These are phyloP conservation scores for Arachis monticola DNA, from an alignment of 331 rosid genomes.

Conservation along the genomic window DNA sequence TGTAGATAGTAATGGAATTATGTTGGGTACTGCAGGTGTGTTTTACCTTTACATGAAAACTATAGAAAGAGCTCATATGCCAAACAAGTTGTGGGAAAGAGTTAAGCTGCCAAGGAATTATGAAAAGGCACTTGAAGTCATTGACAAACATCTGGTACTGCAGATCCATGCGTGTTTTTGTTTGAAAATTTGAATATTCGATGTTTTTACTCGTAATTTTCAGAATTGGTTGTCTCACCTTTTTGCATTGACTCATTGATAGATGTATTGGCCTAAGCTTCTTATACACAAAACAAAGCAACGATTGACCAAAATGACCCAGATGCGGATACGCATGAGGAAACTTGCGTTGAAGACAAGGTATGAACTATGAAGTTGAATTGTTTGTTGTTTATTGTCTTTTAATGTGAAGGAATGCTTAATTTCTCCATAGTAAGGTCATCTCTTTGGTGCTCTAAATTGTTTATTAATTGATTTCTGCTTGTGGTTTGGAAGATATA, in stretches of 20 bases:
- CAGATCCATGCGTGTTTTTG: neutral
- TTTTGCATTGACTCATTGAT: slow-evolving; percentile 35
- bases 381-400: slow-evolving; percentile 28
- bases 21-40: slow-evolving; percentile 65
- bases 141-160: slow-evolving; percentile 57
- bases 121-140: slow-evolving; percentile 59
- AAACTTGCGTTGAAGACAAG: slow-evolving; percentile 93
- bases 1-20: slow-evolving; percentile 24
- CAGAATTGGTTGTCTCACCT: slow-evolving; percentile 5
- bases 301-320: slow-evolving; percentile 94
- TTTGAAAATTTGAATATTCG: slow-evolving; percentile 13
- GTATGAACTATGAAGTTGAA: slow-evolving; percentile 45
- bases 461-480: slow-evolving; percentile 21
- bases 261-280: slow-evolving; percentile 61
- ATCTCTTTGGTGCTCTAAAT: slow-evolving; percentile 16
- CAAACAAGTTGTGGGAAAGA: slow-evolving; percentile 91
- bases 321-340: slow-evolving; percentile 94
- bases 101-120: slow-evolving; percentile 80
- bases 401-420: slow-evolving; percentile 19
- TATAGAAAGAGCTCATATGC: slow-evolving; percentile 98
- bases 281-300: slow-evolving; percentile 70
- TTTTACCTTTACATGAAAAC: slow-evolving; percentile 98
- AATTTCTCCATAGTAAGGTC: neutral
- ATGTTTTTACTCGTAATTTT: slow-evolving; percentile 19
- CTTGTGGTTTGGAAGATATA: neutral